Evolutionary conservation across 2,329 filamentous ascomycete species (phyloP).

Genomic region (Nemania serpens): DNA sequence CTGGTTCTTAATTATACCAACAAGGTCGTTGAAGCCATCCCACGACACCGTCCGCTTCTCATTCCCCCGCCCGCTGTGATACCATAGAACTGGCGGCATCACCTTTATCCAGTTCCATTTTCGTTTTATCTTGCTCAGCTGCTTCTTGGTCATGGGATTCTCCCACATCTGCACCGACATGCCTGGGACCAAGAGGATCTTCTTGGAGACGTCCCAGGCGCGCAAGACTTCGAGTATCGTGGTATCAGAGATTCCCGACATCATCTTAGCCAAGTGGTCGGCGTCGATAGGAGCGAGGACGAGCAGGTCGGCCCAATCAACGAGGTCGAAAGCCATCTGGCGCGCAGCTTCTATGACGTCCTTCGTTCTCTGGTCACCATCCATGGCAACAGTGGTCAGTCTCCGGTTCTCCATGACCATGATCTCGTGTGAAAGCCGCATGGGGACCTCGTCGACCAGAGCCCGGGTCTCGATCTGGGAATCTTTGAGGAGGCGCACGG

Average conservation of each 20-base stretch:
- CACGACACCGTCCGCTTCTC: slow-evolving; percentile 61
- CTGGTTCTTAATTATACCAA: slow-evolving; percentile 76
- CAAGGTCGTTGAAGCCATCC: slow-evolving; percentile 71
- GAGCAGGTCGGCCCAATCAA: slow-evolving; percentile 86
- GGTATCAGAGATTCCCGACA: slow-evolving; percentile 80
- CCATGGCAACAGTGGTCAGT: slow-evolving; percentile 43
- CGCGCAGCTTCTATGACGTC: slow-evolving; percentile 57
- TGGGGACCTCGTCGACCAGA: slow-evolving; percentile 68
- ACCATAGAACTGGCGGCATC: slow-evolving; percentile 81
- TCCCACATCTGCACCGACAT: slow-evolving; percentile 92
- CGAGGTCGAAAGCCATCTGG: slow-evolving; percentile 66
- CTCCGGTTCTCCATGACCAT: slow-evolving; percentile 62
- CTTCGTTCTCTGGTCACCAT: slow-evolving; percentile 43
- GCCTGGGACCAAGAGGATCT: slow-evolving; percentile 81
- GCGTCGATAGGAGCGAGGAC: slow-evolving; percentile 85
- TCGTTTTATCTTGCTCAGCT: slow-evolving; percentile 78
- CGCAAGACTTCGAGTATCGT: slow-evolving; percentile 80
- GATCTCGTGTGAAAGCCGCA: slow-evolving; percentile 66
- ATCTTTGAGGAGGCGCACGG: slow-evolving; percentile 69
- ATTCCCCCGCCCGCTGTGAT: slow-evolving; percentile 60
- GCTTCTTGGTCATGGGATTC: slow-evolving; percentile 85
- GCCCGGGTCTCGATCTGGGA: slow-evolving; percentile 64
- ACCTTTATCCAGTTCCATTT: slow-evolving; percentile 90
- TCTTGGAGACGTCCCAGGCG: slow-evolving; percentile 86
- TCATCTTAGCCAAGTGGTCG: slow-evolving; percentile 84